A percentile compares a stretch with the other conserved stretches of the same genome.
Conservation (phyloP, 2,329 filamentous ascomycete genomes). For the Nemania sp. region DNA sequence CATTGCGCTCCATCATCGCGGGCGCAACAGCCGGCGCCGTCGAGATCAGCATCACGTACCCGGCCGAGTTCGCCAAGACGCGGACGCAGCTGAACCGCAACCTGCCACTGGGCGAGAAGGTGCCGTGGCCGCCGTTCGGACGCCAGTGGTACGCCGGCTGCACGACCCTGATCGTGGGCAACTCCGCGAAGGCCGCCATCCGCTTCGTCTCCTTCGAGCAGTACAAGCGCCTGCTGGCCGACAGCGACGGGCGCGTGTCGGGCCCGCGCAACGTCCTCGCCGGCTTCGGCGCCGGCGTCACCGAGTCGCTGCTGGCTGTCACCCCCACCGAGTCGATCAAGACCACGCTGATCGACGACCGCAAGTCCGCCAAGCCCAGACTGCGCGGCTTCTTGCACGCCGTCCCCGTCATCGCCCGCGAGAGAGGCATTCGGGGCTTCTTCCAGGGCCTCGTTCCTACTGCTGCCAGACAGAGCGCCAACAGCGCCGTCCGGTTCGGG, state of each 20-base stretch:
- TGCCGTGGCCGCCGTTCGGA: slow-evolving; percentile 95
- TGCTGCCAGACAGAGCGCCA: slow-evolving; percentile 92
- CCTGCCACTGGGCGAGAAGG: slow-evolving; percentile 83
- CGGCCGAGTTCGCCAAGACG: slow-evolving; percentile 93
- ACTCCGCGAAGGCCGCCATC: slow-evolving; percentile 95
- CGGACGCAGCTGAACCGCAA: slow-evolving; percentile 91
- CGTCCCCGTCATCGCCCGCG: slow-evolving; percentile 84
- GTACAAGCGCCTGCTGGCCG: slow-evolving; percentile 85
- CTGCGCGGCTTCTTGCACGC: slow-evolving; percentile 94
- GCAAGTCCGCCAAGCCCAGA: slow-evolving; percentile 84
- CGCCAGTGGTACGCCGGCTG: slow-evolving; percentile 97
- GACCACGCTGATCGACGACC: slow-evolving; percentile 97
- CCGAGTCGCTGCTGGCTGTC: slow-evolving; percentile 91
- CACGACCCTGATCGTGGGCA: slow-evolving; percentile 95
- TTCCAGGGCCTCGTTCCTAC: slow-evolving; percentile 98
- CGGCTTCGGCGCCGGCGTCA: slow-evolving; percentile 94
- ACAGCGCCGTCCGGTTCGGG: slow-evolving; percentile 90
- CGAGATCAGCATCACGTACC: slow-evolving; percentile 90
- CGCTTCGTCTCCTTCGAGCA: slow-evolving; percentile 96
- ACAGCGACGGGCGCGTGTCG: slow-evolving; percentile 87
- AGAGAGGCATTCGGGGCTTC: slow-evolving; percentile 90
- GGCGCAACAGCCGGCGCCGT: slow-evolving; percentile 94
- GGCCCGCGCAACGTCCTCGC: slow-evolving; percentile 92
- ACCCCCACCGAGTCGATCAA: slow-evolving; percentile 99
- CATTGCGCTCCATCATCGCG: slow-evolving; percentile 89